Evolutionary conservation across 1,284 basidiomycete species (phyloP), one percentile per base, ranked within the genome.

Genomic region (Ganoderma meredithae): DNA sequence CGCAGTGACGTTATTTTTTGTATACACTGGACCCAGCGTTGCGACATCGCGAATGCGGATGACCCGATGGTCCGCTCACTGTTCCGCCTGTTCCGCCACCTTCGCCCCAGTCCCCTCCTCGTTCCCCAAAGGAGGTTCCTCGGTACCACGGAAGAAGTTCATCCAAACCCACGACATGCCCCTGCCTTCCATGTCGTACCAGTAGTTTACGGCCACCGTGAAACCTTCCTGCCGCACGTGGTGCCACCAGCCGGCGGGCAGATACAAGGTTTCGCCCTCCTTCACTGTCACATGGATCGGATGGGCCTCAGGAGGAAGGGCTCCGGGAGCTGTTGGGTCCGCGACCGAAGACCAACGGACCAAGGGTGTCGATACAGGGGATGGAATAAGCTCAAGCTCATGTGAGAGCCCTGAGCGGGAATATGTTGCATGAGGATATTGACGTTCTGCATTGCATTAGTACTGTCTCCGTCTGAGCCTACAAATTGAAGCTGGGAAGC

Each of bases 211-310:
- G 1, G 95, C 95, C 63, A 96, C 90, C 8, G 85, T 81, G 73
- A 86, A 80, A 25, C 83, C 85, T 69, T 88, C 81, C 79, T 95
- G 86, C 41, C 85, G 83, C 55, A 97, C 95, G 76, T 92, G 87
- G 78, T 97, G 96, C 90, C 92, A 97, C 96, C 96, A 97, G 0
- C 94, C 91, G 1, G 92, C 88, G 22, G 95, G 96, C 33, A 97
- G 86, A 79, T 95, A 97, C n/a, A 97, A 79, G 0, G 92, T 90
- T 72, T 97, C 92, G 1, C 96, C 95, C 19, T 86, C 85, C 8
- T 81, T 73, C 6, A 97, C 77, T 0, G 85, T 88, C 27, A 96
- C 84, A 5, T 84, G 81, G 55, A 95, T 84, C 0, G 94, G 90
- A 64, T 87, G 85, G 0, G 90, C 85, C 40, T 84, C 84, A 0